phyloP scores from a whole-genome alignment of 345 rosid genomes.

The Ceriops zippeliana region DNA sequence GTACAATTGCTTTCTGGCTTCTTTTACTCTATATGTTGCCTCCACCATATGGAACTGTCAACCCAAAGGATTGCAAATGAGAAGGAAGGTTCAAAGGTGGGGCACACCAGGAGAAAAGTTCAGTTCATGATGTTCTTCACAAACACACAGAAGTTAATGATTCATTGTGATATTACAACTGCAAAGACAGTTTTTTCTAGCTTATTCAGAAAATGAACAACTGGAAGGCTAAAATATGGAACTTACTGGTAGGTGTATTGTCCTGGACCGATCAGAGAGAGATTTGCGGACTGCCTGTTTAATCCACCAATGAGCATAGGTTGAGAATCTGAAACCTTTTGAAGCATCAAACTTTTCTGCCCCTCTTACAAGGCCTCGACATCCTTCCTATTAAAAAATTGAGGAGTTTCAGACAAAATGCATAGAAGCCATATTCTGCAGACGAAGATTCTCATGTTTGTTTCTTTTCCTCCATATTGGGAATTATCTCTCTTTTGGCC shows the following conservation, averaged over 20 bases:
- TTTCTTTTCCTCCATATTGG: not conserved
- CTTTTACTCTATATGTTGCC: conserved; percentile 85
- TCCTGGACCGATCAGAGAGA: conserved; percentile 82
- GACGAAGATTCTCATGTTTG: not conserved
- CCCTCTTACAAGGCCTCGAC: conserved; percentile 86
- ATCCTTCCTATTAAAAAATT: conserved; percentile 64
- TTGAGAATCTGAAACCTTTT: conserved; percentile 93
- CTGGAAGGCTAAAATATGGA: conserved; percentile 7
- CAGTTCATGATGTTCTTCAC: not conserved
- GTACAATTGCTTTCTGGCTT: conserved; percentile 70
- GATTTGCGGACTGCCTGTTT: conserved; percentile 89
- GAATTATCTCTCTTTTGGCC: not conserved
- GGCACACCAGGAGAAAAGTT: not conserved
- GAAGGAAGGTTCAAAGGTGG: not conserved
- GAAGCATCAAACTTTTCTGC: conserved; percentile 93
- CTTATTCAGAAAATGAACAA: conserved; percentile 5
- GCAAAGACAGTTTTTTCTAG: not conserved
- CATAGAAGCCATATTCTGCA: not conserved
- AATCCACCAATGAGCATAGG: conserved; percentile 99
- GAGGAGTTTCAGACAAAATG: conserved; percentile 13
- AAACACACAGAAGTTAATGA: not conserved
- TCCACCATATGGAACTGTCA: conserved; percentile 92
- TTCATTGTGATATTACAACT: not conserved
- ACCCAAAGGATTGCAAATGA: conserved; percentile 10
- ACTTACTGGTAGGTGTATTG: conserved; percentile 81